Evolutionary conservation across 805 yeast genomes (phyloP), one percentile per base, ranked within the genome.

Genomic region (Candida stauntonica): DNA sequence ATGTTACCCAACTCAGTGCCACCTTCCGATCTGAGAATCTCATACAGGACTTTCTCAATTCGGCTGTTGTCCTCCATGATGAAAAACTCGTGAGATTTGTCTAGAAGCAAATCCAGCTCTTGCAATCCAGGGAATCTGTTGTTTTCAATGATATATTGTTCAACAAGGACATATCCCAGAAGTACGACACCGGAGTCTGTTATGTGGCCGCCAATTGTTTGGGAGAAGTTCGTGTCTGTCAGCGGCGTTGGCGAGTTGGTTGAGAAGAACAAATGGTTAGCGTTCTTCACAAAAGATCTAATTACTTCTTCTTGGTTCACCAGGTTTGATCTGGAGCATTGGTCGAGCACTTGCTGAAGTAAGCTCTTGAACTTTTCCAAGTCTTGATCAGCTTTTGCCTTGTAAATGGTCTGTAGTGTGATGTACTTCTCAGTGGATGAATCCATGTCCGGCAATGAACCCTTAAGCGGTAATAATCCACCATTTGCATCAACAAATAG

Each of bases 371-470:
- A 69, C 8, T 35, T 21, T 17, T 54, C 48, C 31, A 63, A 56
- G 56, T 88, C 95, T 2, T 41, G 33, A 8, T 49, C 41, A 2
- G 84, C 79, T 51, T 81, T 81, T 1, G 55, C 61, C 14, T 69
- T 57, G 54, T 86, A 91, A 3, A 86, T 49, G 0, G 52, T 52
- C 55, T 79, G 83, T 26, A 91, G 60, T 7, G 52, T 57, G 3
- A 81, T 66, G 56, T 84, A 91, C 39, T 66, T 66, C 7, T 61
- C 58, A 0, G 96, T 81, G 44, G 79, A 77, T 0, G 95, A 75
- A 16, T 85, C 82, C 96, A 91, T 91, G 57, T 89, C 98, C 0
- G 96, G 95, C 5, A 89, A 55, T 1, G 64, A 71, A 0, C 95
- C 96, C 3, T 81, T 68, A 2, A 86, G 59, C 0, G 96, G 95